Percentiles rank a stretch among this genome's conserved stretches.
These are phyloP conservation scores for Monoraphidium neglectum DNA, from an alignment of 139 green algal genomes.

Conservation along the genomic window DNA sequence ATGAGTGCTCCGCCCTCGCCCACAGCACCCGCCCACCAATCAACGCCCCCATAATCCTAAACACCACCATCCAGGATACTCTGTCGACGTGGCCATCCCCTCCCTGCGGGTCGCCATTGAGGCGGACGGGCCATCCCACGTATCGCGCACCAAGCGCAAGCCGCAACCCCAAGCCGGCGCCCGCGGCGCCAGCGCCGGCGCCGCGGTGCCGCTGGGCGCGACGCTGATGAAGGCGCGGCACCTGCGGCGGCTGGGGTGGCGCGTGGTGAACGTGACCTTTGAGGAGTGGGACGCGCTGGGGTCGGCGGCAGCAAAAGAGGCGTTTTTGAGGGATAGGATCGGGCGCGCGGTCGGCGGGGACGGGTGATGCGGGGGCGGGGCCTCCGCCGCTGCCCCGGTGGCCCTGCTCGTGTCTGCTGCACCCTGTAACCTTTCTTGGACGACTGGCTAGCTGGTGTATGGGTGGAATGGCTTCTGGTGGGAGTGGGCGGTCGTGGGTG, in stretches of 20 bases:
- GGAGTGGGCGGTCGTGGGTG: too few relatives aligned
- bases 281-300: constrained; percentile 33
- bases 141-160: constrained; percentile 33
- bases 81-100: constrained; percentile 49
- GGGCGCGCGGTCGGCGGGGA: background rate
- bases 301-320: background rate
- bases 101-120: constrained; percentile 48
- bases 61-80: constrained; percentile 38
- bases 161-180: background rate
- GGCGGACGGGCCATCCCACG: constrained; percentile 63
- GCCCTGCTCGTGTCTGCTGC: too few relatives aligned
- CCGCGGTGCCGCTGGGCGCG: constrained; percentile 32
- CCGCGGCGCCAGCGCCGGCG: background rate
- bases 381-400: too few relatives aligned
- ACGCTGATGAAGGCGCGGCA: constrained; percentile 61
- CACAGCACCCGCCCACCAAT: background rate
- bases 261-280: constrained; percentile 40
- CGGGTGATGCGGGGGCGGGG: too few relatives aligned
- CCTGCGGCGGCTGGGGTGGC: constrained; percentile 54
- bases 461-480: too few relatives aligned
- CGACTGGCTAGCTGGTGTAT: too few relatives aligned
- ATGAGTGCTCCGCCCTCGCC: too few relatives aligned
- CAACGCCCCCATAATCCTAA: background rate
- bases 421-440: too few relatives aligned
- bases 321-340: constrained; percentile 26